Conservation (phyloP, 129 eudicot species). For the Pulicaria dysenterica region DNA sequence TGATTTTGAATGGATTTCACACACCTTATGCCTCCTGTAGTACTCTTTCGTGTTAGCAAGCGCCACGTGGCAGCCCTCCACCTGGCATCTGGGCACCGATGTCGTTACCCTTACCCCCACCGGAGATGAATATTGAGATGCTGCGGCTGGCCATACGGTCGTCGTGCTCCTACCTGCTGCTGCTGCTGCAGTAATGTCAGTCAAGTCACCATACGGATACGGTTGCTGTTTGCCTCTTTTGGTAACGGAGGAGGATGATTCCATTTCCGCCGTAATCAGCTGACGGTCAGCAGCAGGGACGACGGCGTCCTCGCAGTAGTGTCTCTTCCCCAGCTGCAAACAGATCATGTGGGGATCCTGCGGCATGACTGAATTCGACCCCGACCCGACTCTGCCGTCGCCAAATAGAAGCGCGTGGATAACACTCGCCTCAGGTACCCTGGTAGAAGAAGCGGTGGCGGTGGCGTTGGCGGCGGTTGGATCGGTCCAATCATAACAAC, state of each 20-base stretch:
- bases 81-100: constrained; percentile 61
- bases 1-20: constrained; percentile 73
- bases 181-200: not conserved
- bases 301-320: constrained; percentile 46
- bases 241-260: constrained; percentile 5
- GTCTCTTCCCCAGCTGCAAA: constrained; percentile 72
- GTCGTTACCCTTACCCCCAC: constrained; percentile 2
- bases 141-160: not conserved
- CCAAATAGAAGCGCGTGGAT: constrained; percentile 34
- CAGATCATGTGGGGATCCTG: constrained; percentile 69
- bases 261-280: constrained; percentile 17
- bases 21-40: constrained; percentile 69
- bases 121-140: not conserved
- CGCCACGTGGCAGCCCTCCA: constrained; percentile 68
- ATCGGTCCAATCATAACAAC: constrained; percentile 31
- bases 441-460: too few relatives aligned
- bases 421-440: constrained; percentile 13
- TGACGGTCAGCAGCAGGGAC: constrained; percentile 17
- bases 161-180: not conserved
- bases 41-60: constrained; percentile 59
- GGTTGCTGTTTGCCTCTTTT: constrained; percentile 36
- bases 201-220: not conserved
- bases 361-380: constrained; percentile 8
- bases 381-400: constrained; percentile 3
- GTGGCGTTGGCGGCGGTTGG: not conserved